Percentiles rank a stretch among this genome's conserved stretches.
Conservation (phyloP, 2,329 filamentous ascomycete species). For the Acarospora socialis region DNA sequence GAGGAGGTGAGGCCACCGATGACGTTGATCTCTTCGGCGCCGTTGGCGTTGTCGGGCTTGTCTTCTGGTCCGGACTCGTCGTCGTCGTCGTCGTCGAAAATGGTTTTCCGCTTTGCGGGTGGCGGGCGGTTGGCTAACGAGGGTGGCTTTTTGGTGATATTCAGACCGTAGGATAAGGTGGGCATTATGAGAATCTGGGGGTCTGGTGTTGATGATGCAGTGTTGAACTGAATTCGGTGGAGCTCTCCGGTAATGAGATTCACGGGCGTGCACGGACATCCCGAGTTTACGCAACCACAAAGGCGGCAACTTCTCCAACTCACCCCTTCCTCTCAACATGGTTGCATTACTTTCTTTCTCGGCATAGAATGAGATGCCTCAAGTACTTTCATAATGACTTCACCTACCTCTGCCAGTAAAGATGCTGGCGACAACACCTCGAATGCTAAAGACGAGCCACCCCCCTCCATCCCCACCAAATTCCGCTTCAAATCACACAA, state of each 20-base stretch:
- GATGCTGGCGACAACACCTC: background rate
- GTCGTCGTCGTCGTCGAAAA: slow-evolving; percentile 29
- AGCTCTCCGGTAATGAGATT: too few species aligned
- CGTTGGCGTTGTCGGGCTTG: slow-evolving; percentile 12
- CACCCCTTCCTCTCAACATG: too few species aligned
- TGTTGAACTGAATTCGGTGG: background rate
- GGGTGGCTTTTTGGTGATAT: slow-evolving; percentile 23
- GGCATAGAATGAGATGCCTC: too few species aligned
- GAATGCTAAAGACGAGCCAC: background rate
- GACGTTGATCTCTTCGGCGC: slow-evolving; percentile 23
- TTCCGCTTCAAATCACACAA: slow-evolving; percentile 25
- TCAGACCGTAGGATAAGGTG: slow-evolving; percentile 29
- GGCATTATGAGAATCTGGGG: slow-evolving; percentile 16
- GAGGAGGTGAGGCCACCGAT: slow-evolving; percentile 24
- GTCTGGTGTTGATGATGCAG: too few species aligned
- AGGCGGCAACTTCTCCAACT: too few species aligned
- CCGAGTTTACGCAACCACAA: too few species aligned
- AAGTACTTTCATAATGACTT: too few species aligned
- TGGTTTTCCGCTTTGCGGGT: slow-evolving; percentile 32
- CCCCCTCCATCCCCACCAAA: background rate
- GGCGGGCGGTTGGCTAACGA: slow-evolving; percentile 18
- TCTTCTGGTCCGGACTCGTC: slow-evolving; percentile 24
- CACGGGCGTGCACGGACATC: too few species aligned
- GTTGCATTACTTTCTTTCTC: too few species aligned
- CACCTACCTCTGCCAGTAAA: too few species aligned